Evolutionary conservation across 1,139 yeast genomes (phyloP).

Genomic region (Saccharomyces hybrid): DNA sequence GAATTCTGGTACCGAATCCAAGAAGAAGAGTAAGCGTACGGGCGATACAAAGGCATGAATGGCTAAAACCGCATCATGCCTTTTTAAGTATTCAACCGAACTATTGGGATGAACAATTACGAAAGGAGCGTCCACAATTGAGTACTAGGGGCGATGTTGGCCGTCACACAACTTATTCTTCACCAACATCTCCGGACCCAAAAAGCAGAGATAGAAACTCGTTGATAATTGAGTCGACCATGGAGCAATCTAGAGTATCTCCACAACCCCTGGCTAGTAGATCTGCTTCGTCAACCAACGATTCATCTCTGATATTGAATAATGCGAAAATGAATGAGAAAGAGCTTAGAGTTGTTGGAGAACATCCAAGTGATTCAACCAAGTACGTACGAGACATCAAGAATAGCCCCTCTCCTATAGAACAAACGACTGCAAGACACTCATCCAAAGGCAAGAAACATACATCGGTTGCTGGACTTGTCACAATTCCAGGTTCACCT

Average conservation of each 20-base stretch:
- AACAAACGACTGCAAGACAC: background rate
- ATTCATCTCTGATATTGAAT: slow-evolving; percentile 11
- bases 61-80: slow-evolving; percentile 77
- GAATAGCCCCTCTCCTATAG: background rate
- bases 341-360: background rate
- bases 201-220: slow-evolving; percentile 17
- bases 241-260: background rate
- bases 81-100: slow-evolving; percentile 77
- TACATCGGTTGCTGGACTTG: background rate
- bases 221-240: slow-evolving; percentile 14
- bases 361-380: background rate
- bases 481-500: background rate
- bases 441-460: background rate
- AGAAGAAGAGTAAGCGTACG: slow-evolving; percentile 59
- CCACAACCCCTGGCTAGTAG: background rate
- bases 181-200: slow-evolving; percentile 8
- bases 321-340: background rate
- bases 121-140: background rate
- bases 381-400: background rate
- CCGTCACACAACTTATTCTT: slow-evolving; percentile 8
- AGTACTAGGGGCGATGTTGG: background rate
- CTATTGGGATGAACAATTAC: slow-evolving; percentile 70
- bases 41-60: slow-evolving; percentile 72
- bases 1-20: slow-evolving; percentile 71
- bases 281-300: slow-evolving; percentile 6